phyloP scores from a whole-genome alignment of 148 eudicot genomes.

The Vaccinium corymbosum region DNA sequence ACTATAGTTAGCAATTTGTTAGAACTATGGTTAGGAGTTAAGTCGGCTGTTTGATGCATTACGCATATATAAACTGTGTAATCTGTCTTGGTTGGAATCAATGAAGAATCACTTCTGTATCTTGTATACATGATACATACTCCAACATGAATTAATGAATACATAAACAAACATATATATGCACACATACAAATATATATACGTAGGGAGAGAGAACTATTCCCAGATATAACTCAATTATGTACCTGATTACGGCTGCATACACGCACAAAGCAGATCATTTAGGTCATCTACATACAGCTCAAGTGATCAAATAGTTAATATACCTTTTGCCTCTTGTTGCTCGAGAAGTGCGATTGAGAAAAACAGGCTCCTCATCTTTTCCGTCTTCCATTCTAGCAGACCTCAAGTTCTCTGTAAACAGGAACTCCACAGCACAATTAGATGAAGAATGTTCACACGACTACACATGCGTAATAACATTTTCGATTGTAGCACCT shows the following conservation, averaged over 20 bases:
- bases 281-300: neutral
- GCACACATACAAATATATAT: neutral
- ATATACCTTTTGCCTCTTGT: constrained; percentile 83
- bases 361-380: constrained; percentile 43
- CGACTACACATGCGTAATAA: neutral
- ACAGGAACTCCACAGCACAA: neutral
- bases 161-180: neutral
- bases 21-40: neutral
- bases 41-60: neutral
- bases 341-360: constrained; percentile 70
- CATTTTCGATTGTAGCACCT: neutral
- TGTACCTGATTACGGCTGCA: neutral
- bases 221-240: neutral
- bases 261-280: neutral
- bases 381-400: constrained; percentile 50
- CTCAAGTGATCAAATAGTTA: neutral
- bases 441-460: neutral
- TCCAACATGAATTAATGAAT: too few species aligned
- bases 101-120: neutral
- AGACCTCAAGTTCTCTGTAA: constrained; percentile 11
- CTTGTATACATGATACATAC: too few species aligned
- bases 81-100: neutral
- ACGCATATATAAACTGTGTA: neutral
- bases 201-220: neutral
- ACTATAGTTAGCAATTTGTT: too few species aligned